Evolutionary conservation across 177 flowering plant species (phyloP).

Genomic region (Vitis hybrid): DNA sequence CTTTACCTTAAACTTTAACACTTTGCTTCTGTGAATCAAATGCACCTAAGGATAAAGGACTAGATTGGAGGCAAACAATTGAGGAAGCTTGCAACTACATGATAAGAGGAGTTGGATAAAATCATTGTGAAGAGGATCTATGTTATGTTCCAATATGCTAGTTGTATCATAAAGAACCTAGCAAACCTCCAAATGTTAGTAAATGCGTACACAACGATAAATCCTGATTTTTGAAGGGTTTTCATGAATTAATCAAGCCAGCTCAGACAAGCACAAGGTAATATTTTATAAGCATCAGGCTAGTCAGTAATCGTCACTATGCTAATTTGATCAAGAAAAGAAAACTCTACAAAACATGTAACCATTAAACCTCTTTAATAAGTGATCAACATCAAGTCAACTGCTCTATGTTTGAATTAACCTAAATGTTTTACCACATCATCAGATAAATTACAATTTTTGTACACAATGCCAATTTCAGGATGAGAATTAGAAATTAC

Average conservation of each 20-base stretch:
- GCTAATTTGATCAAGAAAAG: no score
- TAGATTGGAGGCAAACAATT: slow-evolving; percentile 47
- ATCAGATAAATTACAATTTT: no score
- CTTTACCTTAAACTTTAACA: slow-evolving; percentile 77
- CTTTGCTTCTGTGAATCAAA: slow-evolving; percentile 55
- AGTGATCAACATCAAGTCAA: no score
- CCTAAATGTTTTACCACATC: no score
- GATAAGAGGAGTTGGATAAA: slow-evolving; percentile 63
- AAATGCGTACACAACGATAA: not conserved
- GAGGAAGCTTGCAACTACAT: slow-evolving; percentile 48
- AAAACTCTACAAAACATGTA: no score
- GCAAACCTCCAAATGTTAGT: slow-evolving; percentile 15
- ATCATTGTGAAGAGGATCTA: slow-evolving; percentile 65
- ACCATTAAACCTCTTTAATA: no score
- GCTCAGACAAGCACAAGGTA: not conserved
- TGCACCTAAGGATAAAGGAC: slow-evolving; percentile 18
- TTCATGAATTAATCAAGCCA: not conserved
- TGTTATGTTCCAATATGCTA: slow-evolving; percentile 87
- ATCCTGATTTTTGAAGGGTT: not conserved
- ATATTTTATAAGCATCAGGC: not conserved
- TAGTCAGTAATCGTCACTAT: no score
- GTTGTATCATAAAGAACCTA: slow-evolving; percentile 79
- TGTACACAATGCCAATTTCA: no score
- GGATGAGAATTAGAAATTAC: no score
- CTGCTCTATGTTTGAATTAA: no score